phyloP scores from a whole-genome alignment of 176 grass and related monocot genomes.

The Typha latifolia region DNA sequence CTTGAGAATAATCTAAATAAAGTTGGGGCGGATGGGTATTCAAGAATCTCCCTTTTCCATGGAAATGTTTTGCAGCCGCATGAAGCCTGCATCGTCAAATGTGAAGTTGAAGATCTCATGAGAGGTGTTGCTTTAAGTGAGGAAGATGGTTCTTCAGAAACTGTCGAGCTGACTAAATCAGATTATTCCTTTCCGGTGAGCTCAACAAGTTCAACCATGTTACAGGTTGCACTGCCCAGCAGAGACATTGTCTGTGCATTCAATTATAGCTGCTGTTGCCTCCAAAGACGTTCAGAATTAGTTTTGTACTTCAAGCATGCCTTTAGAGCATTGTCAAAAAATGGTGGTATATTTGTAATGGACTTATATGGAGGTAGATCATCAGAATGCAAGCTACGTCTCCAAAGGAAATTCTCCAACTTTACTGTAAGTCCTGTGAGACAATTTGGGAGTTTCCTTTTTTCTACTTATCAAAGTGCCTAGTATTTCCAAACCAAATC shows the following conservation, averaged over 20 bases:
- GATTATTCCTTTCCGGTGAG: slow-evolving; percentile 10
- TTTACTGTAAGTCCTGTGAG: slow-evolving; percentile 57
- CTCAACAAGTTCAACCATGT: slow-evolving; percentile 34
- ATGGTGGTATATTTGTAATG: slow-evolving; percentile 84
- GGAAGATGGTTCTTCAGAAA: slow-evolving; percentile 22
- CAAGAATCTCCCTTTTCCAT: slow-evolving; percentile 72
- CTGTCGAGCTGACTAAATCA: neutral
- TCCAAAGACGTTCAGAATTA: slow-evolving; percentile 71
- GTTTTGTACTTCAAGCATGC: slow-evolving; percentile 78
- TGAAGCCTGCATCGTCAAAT: slow-evolving; percentile 41
- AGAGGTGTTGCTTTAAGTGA: slow-evolving; percentile 31
- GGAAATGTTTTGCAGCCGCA: slow-evolving; percentile 73
- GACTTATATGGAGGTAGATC: slow-evolving; percentile 90
- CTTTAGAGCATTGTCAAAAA: slow-evolving; percentile 54
- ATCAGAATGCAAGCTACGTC: slow-evolving; percentile 74
- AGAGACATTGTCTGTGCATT: slow-evolving; percentile 98
- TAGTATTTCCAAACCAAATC: neutral
- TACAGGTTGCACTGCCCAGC: slow-evolving; percentile 32
- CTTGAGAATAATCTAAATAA: slow-evolving; percentile 70
- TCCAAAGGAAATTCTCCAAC: slow-evolving; percentile 57
- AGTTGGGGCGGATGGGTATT: slow-evolving; percentile 56
- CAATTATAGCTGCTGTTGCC: slow-evolving; percentile 96
- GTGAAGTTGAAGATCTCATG: slow-evolving; percentile 29
- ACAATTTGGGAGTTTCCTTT: neutral
- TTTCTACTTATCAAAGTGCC: neutral